Conservation (phyloP, 441 rosid species). For the Syzygium malaccense region DNA sequence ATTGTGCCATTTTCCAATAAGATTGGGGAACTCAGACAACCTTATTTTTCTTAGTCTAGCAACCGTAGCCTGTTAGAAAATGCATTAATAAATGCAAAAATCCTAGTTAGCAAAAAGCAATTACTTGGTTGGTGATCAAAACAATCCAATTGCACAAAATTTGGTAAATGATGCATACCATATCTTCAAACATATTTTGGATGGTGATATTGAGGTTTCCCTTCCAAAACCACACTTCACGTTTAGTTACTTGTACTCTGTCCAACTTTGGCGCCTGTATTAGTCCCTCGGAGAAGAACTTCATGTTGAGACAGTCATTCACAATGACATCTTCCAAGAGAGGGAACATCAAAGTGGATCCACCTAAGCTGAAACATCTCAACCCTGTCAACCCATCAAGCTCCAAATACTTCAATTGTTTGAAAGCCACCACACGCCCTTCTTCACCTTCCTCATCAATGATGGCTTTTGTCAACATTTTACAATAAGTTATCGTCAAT, state of each 20-base stretch:
- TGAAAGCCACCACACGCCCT: neutral
- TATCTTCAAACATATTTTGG: neutral
- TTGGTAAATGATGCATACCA: neutral
- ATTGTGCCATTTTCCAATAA: neutral
- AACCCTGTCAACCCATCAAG: neutral
- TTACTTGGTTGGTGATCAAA: neutral
- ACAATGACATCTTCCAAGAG: neutral
- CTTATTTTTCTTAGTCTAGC: too few relatives aligned
- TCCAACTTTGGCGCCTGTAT: neutral
- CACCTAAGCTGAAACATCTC: neutral
- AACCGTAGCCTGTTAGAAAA: neutral
- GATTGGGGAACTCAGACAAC: neutral
- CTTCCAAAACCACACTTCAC: neutral
- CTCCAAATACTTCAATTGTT: neutral
- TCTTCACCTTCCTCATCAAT: neutral
- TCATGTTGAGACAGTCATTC: neutral
- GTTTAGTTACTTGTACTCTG: neutral
- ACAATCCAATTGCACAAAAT: neutral
- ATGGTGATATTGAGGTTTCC: neutral
- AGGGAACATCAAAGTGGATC: neutral
- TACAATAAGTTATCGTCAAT: neutral
- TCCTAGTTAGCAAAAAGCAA: neutral
- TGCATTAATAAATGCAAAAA: neutral
- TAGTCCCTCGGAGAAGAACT: neutral
- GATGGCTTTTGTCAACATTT: neutral